Conservation (phyloP, 129 eudicot species). For the Sambucus nigra region DNA sequence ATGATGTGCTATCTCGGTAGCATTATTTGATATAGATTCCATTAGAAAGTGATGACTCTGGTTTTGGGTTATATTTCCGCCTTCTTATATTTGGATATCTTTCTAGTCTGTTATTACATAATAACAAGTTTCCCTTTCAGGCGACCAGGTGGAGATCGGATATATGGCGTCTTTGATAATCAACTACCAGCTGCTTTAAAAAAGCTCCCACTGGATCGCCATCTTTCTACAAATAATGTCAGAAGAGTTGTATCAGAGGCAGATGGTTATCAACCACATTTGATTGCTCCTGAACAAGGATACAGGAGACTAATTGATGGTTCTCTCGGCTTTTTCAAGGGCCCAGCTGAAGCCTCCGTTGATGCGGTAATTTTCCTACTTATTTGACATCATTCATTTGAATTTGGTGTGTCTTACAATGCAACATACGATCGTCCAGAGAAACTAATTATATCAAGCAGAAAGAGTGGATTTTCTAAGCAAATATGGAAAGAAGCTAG, state of each 20-base stretch:
- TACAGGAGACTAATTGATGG: slow-evolving; percentile 96
- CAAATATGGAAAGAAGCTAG: no score
- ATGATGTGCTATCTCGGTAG: not conserved
- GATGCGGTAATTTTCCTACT: slow-evolving; percentile 60
- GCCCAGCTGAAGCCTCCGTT: slow-evolving; percentile 97
- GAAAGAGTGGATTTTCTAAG: no score
- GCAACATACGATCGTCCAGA: no score
- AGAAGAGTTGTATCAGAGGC: slow-evolving; percentile 91
- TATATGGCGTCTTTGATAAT: slow-evolving; percentile 93
- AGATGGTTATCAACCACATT: slow-evolving; percentile 98
- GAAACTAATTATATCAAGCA: no score
- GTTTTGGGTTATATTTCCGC: not conserved
- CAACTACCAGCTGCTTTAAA: slow-evolving; percentile 96
- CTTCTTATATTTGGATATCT: not conserved
- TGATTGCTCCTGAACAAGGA: slow-evolving; percentile 99
- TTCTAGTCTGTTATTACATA: not conserved
- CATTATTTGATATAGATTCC: not conserved
- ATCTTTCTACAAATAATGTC: slow-evolving; percentile 76
- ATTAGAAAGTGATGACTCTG: not conserved
- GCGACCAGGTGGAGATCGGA: slow-evolving; percentile 94
- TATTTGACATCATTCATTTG: not conserved
- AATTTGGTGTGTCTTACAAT: no score
- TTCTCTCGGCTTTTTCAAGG: slow-evolving; percentile 96
- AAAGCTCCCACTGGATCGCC: slow-evolving; percentile 97
- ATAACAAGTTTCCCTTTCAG: slow-evolving; percentile 25